phyloP scores from a whole-genome alignment of 2,329 filamentous ascomycete species.

The Madurella fahalii region DNA sequence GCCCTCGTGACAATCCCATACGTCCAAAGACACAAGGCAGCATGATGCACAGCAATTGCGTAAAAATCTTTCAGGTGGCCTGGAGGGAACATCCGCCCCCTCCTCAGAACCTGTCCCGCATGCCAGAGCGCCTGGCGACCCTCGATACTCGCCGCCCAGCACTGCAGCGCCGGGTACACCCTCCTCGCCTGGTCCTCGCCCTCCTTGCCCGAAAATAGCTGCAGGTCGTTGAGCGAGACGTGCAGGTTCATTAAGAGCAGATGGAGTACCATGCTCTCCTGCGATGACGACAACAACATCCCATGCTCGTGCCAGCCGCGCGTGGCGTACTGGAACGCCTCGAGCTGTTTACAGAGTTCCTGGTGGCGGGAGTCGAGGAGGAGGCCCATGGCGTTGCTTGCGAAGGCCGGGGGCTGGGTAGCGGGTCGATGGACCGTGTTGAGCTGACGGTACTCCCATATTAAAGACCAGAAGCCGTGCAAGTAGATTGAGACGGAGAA shows the following conservation, averaged over 20 bases:
- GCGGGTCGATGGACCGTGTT: constrained; percentile 46
- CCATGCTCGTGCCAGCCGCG: constrained; percentile 37
- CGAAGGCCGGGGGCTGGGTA: constrained; percentile 41
- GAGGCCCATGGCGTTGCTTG: constrained; percentile 37
- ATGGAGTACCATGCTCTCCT: constrained; percentile 47
- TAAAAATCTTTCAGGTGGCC: constrained; percentile 61
- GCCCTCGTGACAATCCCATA: constrained; percentile 58
- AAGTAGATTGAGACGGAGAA: constrained; percentile 58
- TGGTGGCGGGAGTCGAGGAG: constrained; percentile 55
- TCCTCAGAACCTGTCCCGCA: constrained; percentile 62
- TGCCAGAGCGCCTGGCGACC: constrained; percentile 62
- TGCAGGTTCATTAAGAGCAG: constrained; percentile 61
- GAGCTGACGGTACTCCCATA: constrained; percentile 62
- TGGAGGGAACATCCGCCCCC: constrained; percentile 51
- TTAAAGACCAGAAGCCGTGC: constrained; percentile 61
- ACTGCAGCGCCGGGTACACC: constrained; percentile 54
- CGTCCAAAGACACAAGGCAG: constrained; percentile 63
- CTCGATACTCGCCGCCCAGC: constrained; percentile 54
- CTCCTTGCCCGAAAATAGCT: constrained; percentile 64
- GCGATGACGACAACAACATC: constrained; percentile 34
- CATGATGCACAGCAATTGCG: constrained; percentile 66
- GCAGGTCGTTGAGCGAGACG: constrained; percentile 60
- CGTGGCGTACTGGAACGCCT: constrained; percentile 43
- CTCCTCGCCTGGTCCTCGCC: constrained; percentile 61
- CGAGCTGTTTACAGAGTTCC: constrained; percentile 57